Conservation (phyloP, 2,329 filamentous ascomycete genomes). For the Pestalotiopsis sp. region DNA sequence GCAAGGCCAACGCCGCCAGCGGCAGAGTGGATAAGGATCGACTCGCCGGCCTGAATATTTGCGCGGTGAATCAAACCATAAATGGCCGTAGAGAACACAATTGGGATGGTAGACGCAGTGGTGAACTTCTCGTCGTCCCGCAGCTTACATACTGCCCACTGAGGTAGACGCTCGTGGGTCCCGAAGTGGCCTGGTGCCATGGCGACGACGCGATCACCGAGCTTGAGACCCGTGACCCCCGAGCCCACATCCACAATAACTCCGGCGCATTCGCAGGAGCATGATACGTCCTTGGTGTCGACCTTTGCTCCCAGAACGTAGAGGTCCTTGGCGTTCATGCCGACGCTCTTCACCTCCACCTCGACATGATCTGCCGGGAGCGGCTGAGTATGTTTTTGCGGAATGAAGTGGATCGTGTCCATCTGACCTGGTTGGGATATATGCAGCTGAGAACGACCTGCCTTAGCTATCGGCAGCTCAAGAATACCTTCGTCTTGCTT, state of each 20-base stretch:
- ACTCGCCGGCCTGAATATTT: slow-evolving; percentile 23
- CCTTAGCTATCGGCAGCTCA: no score
- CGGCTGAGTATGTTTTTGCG: neutral
- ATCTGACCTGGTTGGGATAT: neutral
- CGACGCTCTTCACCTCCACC: neutral
- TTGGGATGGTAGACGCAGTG: slow-evolving; percentile 25
- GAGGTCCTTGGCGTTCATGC: neutral
- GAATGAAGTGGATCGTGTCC: neutral
- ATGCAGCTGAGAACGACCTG: no score
- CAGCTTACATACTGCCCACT: neutral
- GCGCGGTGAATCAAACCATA: slow-evolving; percentile 28
- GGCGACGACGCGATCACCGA: slow-evolving; percentile 17
- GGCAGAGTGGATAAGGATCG: slow-evolving; percentile 24
- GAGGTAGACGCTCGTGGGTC: slow-evolving; percentile 13
- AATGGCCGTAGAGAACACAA: slow-evolving; percentile 28
- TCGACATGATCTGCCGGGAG: neutral
- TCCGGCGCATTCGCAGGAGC: slow-evolving; percentile 6
- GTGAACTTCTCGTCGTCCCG: neutral
- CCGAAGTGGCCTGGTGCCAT: slow-evolving; percentile 20
- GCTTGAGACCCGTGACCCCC: slow-evolving; percentile 12
- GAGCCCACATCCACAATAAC: slow-evolving; percentile 4
- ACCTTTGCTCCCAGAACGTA: no score
- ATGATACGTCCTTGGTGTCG: no score
- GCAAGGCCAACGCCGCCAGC: slow-evolving; percentile 23
- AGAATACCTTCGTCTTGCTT: no score